phyloP scores from a whole-genome alignment of 2,329 filamentous ascomycete species.

The Sporothrix schenckii region DNA sequence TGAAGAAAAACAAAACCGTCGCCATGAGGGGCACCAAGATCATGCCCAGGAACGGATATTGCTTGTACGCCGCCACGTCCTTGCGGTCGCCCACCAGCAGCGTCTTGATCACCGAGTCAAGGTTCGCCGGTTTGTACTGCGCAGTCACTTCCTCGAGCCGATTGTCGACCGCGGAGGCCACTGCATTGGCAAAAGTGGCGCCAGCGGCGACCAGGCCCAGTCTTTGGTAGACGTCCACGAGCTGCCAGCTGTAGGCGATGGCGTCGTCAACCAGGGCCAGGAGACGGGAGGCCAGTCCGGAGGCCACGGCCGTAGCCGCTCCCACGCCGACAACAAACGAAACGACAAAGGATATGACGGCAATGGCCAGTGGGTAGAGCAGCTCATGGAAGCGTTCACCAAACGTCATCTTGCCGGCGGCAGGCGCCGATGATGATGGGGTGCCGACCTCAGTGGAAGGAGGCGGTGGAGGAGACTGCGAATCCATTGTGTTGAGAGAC shows the following conservation, averaged over 20 bases:
- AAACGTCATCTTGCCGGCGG: background rate
- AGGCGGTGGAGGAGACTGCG: background rate
- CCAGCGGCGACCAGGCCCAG: background rate
- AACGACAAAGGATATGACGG: conserved; percentile 13
- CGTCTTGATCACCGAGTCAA: background rate
- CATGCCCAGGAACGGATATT: conserved; percentile 29
- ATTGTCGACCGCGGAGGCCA: background rate
- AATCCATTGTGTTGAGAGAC: conserved; percentile 1
- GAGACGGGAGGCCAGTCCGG: background rate
- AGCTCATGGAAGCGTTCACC: background rate
- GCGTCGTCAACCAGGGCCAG: background rate
- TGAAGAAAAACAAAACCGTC: conserved; percentile 13
- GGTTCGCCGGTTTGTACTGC: conserved; percentile 15
- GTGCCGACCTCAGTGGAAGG: background rate
- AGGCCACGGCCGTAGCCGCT: conserved; percentile 1
- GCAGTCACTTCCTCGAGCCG: background rate
- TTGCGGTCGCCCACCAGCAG: conserved; percentile 7
- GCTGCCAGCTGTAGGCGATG: conserved; percentile 11
- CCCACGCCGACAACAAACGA: conserved; percentile 23
- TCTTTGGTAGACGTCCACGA: background rate
- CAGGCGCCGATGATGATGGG: background rate
- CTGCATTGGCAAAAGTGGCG: conserved; percentile 12
- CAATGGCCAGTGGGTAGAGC: conserved; percentile 6
- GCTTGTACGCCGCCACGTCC: background rate
- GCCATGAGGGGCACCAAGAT: conserved; percentile 19